phyloP scores from a whole-genome alignment of 805 yeast species.

The Saitoella complicata region DNA sequence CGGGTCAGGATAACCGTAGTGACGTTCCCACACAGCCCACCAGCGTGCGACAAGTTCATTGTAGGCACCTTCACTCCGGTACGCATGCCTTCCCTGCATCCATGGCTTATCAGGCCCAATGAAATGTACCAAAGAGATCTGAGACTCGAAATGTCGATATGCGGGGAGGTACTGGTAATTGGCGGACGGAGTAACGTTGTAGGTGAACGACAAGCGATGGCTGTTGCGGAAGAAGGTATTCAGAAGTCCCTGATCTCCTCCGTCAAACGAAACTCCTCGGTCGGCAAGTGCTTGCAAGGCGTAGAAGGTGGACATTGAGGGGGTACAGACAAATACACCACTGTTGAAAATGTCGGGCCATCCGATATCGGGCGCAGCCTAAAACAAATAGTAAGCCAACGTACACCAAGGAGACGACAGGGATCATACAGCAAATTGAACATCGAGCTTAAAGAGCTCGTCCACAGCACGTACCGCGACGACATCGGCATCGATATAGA shows the following conservation, averaged over 20 bases:
- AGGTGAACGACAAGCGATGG: constrained; percentile 61
- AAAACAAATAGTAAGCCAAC: background rate
- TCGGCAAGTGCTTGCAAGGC: constrained; percentile 23
- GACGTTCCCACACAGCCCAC: background rate
- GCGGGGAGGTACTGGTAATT: constrained; percentile 36
- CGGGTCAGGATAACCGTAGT: background rate
- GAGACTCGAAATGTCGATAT: background rate
- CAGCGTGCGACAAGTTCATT: background rate
- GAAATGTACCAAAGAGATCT: background rate
- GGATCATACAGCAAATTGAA: constrained; percentile 16
- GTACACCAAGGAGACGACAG: background rate
- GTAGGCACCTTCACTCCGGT: background rate
- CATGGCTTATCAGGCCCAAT: background rate
- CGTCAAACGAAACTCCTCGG: constrained; percentile 45
- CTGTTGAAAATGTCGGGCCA: constrained; percentile 86
- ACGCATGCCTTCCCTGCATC: background rate
- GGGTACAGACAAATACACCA: constrained; percentile 45
- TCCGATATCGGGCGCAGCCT: constrained; percentile 68
- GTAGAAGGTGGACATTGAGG: constrained; percentile 29
- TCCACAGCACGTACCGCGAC: constrained; percentile 26
- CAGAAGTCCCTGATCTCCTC: constrained; percentile 77
- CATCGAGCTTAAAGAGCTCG: constrained; percentile 17
- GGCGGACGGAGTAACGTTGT: constrained; percentile 59
- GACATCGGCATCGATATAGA: constrained; percentile 41
- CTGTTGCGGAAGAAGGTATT: constrained; percentile 59